Conservation (phyloP, 2,329 filamentous ascomycete genomes). For the Cordyceps tenuipes region DNA sequence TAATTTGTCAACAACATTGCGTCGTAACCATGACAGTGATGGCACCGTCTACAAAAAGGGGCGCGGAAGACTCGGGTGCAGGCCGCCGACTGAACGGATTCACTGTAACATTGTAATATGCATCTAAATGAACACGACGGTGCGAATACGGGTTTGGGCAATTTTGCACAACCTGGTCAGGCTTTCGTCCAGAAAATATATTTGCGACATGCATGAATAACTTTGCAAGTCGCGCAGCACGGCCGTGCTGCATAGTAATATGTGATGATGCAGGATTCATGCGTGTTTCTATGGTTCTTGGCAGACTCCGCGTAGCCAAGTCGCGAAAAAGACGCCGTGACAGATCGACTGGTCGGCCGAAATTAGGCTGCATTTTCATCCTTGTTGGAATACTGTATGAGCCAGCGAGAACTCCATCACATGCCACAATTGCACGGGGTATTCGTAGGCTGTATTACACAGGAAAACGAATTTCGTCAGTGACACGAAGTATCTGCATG, state of each 20-base stretch:
- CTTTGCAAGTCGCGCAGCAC: not conserved
- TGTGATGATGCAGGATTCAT: not conserved
- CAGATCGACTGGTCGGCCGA: not conserved
- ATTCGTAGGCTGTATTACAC: not conserved
- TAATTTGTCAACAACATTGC: not conserved
- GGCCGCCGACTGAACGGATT: not conserved
- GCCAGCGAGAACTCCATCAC: not conserved
- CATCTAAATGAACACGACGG: constrained; percentile 3
- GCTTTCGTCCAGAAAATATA: not conserved
- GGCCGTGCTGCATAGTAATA: not conserved
- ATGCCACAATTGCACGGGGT: not conserved
- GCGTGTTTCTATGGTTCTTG: not conserved
- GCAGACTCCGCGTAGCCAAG: not conserved
- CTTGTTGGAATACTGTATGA: not conserved
- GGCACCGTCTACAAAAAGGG: not conserved
- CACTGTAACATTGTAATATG: constrained; percentile 5
- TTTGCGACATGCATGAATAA: constrained; percentile 6
- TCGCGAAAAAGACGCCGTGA: not conserved
- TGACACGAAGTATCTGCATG: no score
- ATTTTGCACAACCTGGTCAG: not conserved
- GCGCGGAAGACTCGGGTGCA: not conserved
- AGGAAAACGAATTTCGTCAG: no score
- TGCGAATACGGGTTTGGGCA: not conserved
- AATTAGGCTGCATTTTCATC: not conserved
- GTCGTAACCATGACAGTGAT: not conserved